These are phyloP conservation scores for Candida glucosophila DNA, from an alignment of 1,139 yeast species.

Conservation along the genomic window DNA sequence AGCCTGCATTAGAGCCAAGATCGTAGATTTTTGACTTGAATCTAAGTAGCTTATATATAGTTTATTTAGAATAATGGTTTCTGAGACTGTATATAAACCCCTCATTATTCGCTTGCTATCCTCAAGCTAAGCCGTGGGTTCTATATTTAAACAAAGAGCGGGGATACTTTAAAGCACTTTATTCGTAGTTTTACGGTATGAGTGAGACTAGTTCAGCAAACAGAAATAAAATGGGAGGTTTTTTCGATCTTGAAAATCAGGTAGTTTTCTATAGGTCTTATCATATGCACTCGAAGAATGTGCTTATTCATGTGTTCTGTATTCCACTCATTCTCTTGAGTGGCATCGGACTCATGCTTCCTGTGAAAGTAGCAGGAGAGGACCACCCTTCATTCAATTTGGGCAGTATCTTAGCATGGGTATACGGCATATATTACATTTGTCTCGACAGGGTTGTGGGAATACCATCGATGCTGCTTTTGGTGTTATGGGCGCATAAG, in stretches of 20 bases:
- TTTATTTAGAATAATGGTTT: no score
- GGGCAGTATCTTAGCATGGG: conserved; percentile 24
- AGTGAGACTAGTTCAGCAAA: no score
- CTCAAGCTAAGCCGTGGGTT: no score
- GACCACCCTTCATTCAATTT: conserved; percentile 29
- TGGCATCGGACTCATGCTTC: conserved; percentile 33
- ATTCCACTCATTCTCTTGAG: conserved; percentile 71
- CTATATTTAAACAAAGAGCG: no score
- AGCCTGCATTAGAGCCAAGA: no score
- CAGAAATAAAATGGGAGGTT: no score
- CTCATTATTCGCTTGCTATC: no score
- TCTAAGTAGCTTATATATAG: no score
- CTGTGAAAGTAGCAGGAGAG: conserved; percentile 9
- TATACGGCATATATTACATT: conserved; percentile 34
- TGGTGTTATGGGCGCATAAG: conserved; percentile 36
- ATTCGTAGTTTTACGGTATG: no score
- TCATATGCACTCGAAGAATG: conserved; percentile 64
- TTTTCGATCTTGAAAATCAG: conserved; percentile 54
- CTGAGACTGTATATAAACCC: no score
- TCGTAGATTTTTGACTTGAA: no score
- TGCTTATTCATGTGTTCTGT: conserved; percentile 65
- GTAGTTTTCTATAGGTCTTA: conserved; percentile 77
- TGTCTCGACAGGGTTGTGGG: conserved; percentile 37
- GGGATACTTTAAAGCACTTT: no score
- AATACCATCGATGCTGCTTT: conserved; percentile 24